phyloP scores from a whole-genome alignment of 176 grass and related monocot genomes.

The Tuctoria greenei region DNA sequence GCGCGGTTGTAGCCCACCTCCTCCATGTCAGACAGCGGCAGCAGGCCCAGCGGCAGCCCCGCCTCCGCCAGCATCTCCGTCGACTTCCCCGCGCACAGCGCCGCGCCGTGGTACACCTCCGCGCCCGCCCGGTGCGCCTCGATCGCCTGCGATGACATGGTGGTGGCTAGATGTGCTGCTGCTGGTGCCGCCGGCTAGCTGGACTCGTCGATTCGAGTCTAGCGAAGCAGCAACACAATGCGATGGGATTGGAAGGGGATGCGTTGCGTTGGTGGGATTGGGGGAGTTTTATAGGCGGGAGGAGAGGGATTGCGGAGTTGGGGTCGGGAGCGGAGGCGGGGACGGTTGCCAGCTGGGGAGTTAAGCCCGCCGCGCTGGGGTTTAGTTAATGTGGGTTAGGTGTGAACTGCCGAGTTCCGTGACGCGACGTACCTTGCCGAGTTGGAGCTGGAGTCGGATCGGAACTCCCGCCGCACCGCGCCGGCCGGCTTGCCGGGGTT shows the following conservation, averaged over 20 bases:
- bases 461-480: too few species aligned
- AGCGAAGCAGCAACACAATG: neutral
- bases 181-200: too few species aligned
- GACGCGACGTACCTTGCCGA: too few species aligned
- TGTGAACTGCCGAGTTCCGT: neutral
- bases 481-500: too few species aligned
- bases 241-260: neutral
- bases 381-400: constrained; percentile 26
- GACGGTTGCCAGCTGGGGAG: constrained; percentile 32
- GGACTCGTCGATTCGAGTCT: too few species aligned
- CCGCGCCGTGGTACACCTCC: constrained; percentile 59
- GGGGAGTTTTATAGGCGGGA: too few species aligned
- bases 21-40: constrained; percentile 51
- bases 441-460: too few species aligned
- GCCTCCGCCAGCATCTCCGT: constrained; percentile 44
- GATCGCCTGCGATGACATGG: constrained; percentile 55
- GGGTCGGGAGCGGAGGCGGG: neutral
- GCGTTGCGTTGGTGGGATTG: neutral
- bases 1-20: constrained; percentile 78
- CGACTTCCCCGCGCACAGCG: constrained; percentile 63
- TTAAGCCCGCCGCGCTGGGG: constrained; percentile 34
- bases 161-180: too few species aligned
- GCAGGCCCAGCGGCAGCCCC: constrained; percentile 51
- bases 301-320: neutral
- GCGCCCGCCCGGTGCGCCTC: constrained; percentile 55